Conservation (phyloP, 139 green algal genomes). For the Micractinium sp. region DNA sequence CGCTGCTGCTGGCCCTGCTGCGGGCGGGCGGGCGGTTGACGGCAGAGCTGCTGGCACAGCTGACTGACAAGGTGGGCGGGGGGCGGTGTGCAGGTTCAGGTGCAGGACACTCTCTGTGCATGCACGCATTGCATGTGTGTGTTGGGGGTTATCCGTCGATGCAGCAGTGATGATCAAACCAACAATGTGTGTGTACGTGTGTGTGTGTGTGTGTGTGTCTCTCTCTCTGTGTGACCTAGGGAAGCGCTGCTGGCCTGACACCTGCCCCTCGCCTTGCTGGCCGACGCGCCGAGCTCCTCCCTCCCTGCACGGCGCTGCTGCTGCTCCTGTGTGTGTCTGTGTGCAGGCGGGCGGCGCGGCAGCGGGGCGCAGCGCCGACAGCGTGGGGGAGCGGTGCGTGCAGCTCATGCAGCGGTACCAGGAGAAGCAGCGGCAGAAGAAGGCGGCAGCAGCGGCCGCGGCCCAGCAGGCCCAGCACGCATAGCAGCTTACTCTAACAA, state of each 20-base stretch:
- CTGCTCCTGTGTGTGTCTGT: background rate
- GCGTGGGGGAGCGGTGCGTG: slow-evolving; percentile 21
- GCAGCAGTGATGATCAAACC: too few species aligned
- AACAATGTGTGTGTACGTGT: too few species aligned
- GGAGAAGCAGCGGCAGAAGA: slow-evolving; percentile 15
- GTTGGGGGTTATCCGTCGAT: too few species aligned
- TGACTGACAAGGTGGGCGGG: background rate
- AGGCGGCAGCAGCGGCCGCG: background rate
- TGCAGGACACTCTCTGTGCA: too few species aligned
- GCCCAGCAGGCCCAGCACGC: background rate
- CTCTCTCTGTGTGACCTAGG: background rate
- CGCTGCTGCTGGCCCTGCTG: slow-evolving; percentile 34
- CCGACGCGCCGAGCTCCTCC: background rate
- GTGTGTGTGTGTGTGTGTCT: too few species aligned
- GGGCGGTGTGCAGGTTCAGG: background rate
- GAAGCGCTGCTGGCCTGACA: too few species aligned
- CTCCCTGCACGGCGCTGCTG: background rate
- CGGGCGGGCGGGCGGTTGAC: background rate
- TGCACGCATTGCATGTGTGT: too few species aligned
- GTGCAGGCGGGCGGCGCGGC: slow-evolving; percentile 6
- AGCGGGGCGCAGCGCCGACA: slow-evolving; percentile 2
- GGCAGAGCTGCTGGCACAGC: slow-evolving; percentile 9
- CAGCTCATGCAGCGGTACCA: slow-evolving; percentile 2
- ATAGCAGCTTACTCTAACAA: too few species aligned
- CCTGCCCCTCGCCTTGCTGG: too few species aligned